phyloP scores from a whole-genome alignment of 192 early-diverging fungal genomes.

The Umbelopsis sp. region DNA sequence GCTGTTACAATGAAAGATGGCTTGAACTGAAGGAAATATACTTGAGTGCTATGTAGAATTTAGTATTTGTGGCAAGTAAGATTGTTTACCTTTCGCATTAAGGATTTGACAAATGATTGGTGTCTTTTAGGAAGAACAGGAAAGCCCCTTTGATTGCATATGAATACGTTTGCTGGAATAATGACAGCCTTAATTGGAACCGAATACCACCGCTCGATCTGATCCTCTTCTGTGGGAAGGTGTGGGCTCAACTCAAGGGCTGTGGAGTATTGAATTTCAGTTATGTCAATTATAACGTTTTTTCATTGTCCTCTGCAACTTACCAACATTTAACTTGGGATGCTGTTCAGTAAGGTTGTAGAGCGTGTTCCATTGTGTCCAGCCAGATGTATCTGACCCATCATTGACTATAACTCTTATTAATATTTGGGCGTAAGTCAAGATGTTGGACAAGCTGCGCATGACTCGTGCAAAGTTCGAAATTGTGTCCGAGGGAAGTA shows the following conservation, averaged over 20 bases:
- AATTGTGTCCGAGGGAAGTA: slow-evolving; percentile 32
- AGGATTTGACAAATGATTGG: slow-evolving; percentile 65
- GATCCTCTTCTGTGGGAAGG: slow-evolving; percentile 46
- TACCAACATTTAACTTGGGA: slow-evolving; percentile 61
- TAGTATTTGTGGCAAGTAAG: no score
- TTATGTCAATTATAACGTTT: not conserved
- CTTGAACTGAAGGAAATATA: slow-evolving; percentile 22
- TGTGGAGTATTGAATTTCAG: slow-evolving; percentile 17
- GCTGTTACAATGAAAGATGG: slow-evolving; percentile 15
- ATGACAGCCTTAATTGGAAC: slow-evolving; percentile 85
- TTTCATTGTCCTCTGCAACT: not conserved
- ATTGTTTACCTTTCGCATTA: slow-evolving; percentile 41
- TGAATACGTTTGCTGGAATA: slow-evolving; percentile 72
- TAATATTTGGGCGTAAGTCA: slow-evolving; percentile 36
- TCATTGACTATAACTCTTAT: not conserved
- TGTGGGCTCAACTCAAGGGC: slow-evolving; percentile 61
- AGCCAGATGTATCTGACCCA: slow-evolving; percentile 32
- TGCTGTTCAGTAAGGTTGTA: slow-evolving; percentile 70
- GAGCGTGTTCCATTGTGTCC: slow-evolving; percentile 84
- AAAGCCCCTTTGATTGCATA: slow-evolving; percentile 78
- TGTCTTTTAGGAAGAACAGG: slow-evolving; percentile 84
- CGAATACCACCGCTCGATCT: slow-evolving; percentile 74
- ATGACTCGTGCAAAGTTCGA: slow-evolving; percentile 63
- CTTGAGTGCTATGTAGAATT: no score
- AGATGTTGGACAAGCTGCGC: slow-evolving; percentile 32